A percentile compares a stretch with the other conserved stretches of the same genome.
Conservation (phyloP, 2,329 filamentous ascomycete species). For the Fusarium papillatum region DNA sequence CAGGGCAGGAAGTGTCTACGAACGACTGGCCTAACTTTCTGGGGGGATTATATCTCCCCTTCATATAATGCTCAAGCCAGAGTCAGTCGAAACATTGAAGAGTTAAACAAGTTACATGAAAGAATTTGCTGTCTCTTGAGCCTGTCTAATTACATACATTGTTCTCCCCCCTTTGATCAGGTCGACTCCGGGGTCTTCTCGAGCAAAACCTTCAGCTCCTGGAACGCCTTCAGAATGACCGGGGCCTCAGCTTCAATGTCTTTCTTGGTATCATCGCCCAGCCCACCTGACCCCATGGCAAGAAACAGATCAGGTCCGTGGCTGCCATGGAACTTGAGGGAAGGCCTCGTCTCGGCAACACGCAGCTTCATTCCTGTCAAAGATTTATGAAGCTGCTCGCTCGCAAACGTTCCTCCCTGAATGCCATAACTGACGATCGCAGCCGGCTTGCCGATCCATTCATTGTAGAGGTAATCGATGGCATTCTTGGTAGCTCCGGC, state of each 20-base stretch:
- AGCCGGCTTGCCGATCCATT: constrained; percentile 54
- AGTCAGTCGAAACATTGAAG: too few relatives aligned
- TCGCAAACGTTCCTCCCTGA: constrained; percentile 10
- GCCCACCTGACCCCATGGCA: constrained; percentile 7
- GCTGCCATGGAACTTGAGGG: constrained; percentile 17
- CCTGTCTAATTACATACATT: too few relatives aligned
- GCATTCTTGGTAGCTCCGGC: constrained; percentile 71
- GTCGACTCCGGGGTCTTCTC: background rate
- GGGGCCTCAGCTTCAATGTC: constrained; percentile 12
- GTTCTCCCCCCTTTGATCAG: background rate
- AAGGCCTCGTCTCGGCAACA: constrained; percentile 16
- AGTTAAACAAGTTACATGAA: too few relatives aligned
- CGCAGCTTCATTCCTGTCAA: constrained; percentile 27
- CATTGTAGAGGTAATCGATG: constrained; percentile 71
- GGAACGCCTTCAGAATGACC: constrained; percentile 21
- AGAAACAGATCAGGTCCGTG: constrained; percentile 21
- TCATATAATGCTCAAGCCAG: background rate
- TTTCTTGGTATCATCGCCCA: constrained; percentile 29
- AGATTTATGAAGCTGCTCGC: background rate
- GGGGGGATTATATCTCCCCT: background rate
- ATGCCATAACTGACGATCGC: constrained; percentile 34
- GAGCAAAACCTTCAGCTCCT: constrained; percentile 18
- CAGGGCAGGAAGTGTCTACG: background rate
- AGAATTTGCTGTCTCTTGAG: too few relatives aligned
- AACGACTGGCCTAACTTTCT: background rate